Base-by-base conservation (phyloP, 306 rosid genomes). In the Ormosia emarginata region DNA sequence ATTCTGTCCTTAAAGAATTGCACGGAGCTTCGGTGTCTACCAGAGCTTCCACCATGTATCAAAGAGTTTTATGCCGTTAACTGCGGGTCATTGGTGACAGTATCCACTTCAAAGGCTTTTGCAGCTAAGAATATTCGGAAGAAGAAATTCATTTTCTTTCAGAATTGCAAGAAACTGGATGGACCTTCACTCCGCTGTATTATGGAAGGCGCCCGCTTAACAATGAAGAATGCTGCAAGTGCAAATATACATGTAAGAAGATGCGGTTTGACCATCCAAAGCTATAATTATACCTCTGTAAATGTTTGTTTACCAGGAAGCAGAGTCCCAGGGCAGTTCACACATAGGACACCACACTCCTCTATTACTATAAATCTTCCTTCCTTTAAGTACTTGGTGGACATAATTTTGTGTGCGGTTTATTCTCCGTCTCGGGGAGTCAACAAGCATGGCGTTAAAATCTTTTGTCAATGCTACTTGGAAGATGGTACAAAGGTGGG, bases 21-120 rank as follows among this genome's bases (percentile, higher is more conserved):
- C 34, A 0, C 0, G 32, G 82, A 53, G 47, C 89, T 86, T 70
- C 29, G 5, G 1, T 47, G 40, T 79, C 8, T 82, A 9, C 86
- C 85, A 1, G 80, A 83, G 70, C 80, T 86, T 49, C 87, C 89
- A 18, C 18, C 4, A 24, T n/a, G 0, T 1, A 0, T 79, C 6
- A 13, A 3, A 33, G 4, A 14, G 30, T n/a, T 82, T 1, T 2
- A 62, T 12, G 85, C 68, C 9, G 9, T 1, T 32, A 15, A 56
- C 14, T 83, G 85, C 74, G 46, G 43, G 4, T 79, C 79, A 3
- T 50, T 86, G 12, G 75, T 41, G 50, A 58, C 24, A 4, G 17
- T 64, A 12, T 47, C 24, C 9, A 24, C 52, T 32, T 47, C 39
- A 15, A 39, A n/a, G 3, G 46, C 40, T 8, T 29, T 36, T 41